Evolutionary conservation across 2,329 filamentous ascomycete genomes (phyloP).

Genomic region (Corinectria fuckeliana): DNA sequence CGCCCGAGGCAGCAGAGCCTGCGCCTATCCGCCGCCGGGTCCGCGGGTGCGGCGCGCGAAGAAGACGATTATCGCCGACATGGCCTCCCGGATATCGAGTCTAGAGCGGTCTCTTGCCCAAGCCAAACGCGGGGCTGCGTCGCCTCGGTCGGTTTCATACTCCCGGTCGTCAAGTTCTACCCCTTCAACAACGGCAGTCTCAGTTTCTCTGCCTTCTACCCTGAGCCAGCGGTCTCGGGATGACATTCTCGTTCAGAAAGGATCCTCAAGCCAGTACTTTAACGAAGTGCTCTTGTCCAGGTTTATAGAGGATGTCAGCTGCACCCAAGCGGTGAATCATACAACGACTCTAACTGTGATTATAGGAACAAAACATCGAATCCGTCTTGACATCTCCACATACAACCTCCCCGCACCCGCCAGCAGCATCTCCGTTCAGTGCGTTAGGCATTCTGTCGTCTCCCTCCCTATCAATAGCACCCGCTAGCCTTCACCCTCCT

Average conservation of each 20-base stretch:
- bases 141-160: background rate
- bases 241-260: slow-evolving; percentile 41
- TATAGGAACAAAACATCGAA: slow-evolving; percentile 17
- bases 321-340: background rate
- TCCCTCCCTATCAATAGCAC: slow-evolving; percentile 18
- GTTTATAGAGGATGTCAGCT: slow-evolving; percentile 41
- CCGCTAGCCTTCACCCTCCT: slow-evolving; percentile 32
- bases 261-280: slow-evolving; percentile 43
- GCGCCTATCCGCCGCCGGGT: slow-evolving; percentile 29
- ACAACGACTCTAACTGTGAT: background rate
- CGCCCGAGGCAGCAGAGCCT: slow-evolving; percentile 23
- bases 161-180: background rate
- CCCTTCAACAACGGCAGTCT: background rate
- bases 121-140: background rate
- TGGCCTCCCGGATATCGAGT: slow-evolving; percentile 39
- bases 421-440: slow-evolving; percentile 34
- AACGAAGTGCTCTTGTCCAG: slow-evolving; percentile 45
- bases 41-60: slow-evolving; percentile 27
- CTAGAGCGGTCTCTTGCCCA: slow-evolving; percentile 36
- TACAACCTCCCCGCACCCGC: background rate
- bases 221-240: slow-evolving; percentile 5
- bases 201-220: background rate
- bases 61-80: slow-evolving; percentile 38
- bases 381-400: slow-evolving; percentile 1
- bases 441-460: slow-evolving; percentile 42